Percentiles rank a stretch among this genome's conserved stretches.
Conservation (phyloP, 345 rosid species). For the Brassica cretica region DNA sequence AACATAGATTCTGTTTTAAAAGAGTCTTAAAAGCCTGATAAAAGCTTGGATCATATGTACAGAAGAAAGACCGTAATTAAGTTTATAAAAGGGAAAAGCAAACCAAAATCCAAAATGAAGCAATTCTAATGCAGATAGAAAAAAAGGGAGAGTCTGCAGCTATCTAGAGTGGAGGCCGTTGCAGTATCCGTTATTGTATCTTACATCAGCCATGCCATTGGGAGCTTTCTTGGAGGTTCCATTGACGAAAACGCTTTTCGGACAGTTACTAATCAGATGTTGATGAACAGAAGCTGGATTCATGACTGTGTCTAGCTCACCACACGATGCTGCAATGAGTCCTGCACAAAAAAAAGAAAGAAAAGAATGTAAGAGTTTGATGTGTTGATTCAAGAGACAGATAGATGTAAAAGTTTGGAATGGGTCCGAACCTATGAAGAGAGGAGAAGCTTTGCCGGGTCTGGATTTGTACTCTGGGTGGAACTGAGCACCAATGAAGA, state of each 20-base stretch:
- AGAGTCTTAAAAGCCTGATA: slow-evolving; percentile 23
- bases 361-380: not conserved
- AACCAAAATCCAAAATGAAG: slow-evolving; percentile 22
- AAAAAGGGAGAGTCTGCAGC: not conserved
- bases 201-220: slow-evolving; percentile 49
- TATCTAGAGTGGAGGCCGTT: slow-evolving; percentile 59
- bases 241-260: slow-evolving; percentile 40
- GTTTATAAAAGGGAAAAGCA: not conserved
- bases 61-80: slow-evolving; percentile 14
- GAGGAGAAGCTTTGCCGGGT: slow-evolving; percentile 88
- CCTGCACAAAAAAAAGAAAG: slow-evolving; percentile 47
- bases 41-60: slow-evolving; percentile 30
- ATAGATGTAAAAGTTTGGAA: slow-evolving; percentile 12
- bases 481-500: slow-evolving; percentile 78
- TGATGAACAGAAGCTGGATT: slow-evolving; percentile 36
- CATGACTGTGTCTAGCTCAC: slow-evolving; percentile 56
- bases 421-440: slow-evolving; percentile 69
- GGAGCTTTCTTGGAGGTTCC: slow-evolving; percentile 51
- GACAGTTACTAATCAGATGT: slow-evolving; percentile 41
- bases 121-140: not conserved
- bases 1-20: slow-evolving; percentile 10
- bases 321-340: slow-evolving; percentile 72
- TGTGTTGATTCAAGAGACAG: not conserved
- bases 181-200: slow-evolving; percentile 52
- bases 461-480: slow-evolving; percentile 97